Conservation (phyloP, 2,329 filamentous ascomycete species). For the Mariannaea sp. region DNA sequence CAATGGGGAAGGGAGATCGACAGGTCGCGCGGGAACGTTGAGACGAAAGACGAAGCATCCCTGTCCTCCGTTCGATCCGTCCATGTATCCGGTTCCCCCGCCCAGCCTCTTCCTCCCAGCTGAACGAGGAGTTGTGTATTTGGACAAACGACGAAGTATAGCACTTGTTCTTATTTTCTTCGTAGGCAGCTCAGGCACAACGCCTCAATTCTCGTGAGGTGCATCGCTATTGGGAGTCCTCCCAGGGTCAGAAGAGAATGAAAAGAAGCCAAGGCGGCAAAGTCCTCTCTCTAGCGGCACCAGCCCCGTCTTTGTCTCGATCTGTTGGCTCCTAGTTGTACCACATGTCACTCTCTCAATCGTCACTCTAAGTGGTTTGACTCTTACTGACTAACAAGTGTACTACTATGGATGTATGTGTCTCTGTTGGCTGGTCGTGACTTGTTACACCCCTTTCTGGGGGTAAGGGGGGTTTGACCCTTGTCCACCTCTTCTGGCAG, state of each 20-base stretch:
- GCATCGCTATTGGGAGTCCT: neutral
- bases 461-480: neutral
- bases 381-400: neutral
- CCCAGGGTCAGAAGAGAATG: neutral
- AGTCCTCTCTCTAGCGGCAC: constrained; percentile 1
- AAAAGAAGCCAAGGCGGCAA: neutral
- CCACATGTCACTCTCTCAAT: constrained; percentile 37
- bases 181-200: no score
- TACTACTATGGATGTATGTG: neutral
- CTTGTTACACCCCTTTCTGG: neutral
- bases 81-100: neutral
- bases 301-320: constrained; percentile 33
- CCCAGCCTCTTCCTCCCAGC: constrained; percentile 1
- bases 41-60: neutral
- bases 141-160: neutral
- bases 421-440: neutral
- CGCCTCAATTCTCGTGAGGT: neutral
- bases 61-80: constrained; percentile 4
- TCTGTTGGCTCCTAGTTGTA: constrained; percentile 31
- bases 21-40: constrained; percentile 1
- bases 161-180: neutral
- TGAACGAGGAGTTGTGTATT: no score
- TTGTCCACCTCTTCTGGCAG: neutral
- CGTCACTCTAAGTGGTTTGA: constrained; percentile 23
- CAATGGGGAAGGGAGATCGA: constrained; percentile 7